These are phyloP conservation scores for Camellia oleifera DNA, from an alignment of 179 eudicot genomes.

Conservation along the genomic window DNA sequence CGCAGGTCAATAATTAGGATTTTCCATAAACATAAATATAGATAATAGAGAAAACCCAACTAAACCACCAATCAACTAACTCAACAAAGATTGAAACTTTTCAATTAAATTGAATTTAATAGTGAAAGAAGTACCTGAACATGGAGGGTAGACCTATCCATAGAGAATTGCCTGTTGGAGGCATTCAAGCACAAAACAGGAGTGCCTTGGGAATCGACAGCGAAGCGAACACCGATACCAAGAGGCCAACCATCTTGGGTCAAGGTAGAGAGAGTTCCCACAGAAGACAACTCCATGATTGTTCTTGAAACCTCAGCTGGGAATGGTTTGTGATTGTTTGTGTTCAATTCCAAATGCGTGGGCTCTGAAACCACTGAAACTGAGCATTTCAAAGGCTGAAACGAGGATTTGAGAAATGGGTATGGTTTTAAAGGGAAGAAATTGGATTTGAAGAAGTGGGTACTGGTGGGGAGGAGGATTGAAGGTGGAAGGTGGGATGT, in stretches of 20 bases:
- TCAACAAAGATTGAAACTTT: not conserved
- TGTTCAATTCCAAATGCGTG: constrained; percentile 17
- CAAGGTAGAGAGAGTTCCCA: constrained; percentile 63
- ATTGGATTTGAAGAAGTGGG: constrained; percentile 21
- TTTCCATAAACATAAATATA: not conserved
- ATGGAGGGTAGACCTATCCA: constrained; percentile 60
- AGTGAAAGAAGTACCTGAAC: constrained; percentile 53
- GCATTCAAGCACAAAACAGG: constrained; percentile 53
- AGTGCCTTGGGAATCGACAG: constrained; percentile 62
- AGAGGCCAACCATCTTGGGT: constrained; percentile 74
- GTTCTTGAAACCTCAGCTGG: constrained; percentile 94
- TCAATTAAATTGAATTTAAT: not conserved
- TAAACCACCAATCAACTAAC: not conserved
- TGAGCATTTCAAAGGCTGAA: constrained; percentile 33
- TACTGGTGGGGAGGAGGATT: constrained; percentile 30
- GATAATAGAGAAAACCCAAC: not conserved
- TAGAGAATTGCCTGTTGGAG: constrained; percentile 29
- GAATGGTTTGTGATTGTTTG: constrained; percentile 42
- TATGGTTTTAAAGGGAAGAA: constrained; percentile 17
- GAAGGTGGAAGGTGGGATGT: constrained; percentile 35
- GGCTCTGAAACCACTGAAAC: constrained; percentile 48
- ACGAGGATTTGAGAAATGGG: constrained; percentile 28
- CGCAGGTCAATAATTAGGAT: too few relatives aligned
- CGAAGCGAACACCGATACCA: constrained; percentile 72
- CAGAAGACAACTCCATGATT: constrained; percentile 74